Conservation (phyloP, 2,329 filamentous ascomycete genomes). For the Colletotrichum chrysophilum region DNA sequence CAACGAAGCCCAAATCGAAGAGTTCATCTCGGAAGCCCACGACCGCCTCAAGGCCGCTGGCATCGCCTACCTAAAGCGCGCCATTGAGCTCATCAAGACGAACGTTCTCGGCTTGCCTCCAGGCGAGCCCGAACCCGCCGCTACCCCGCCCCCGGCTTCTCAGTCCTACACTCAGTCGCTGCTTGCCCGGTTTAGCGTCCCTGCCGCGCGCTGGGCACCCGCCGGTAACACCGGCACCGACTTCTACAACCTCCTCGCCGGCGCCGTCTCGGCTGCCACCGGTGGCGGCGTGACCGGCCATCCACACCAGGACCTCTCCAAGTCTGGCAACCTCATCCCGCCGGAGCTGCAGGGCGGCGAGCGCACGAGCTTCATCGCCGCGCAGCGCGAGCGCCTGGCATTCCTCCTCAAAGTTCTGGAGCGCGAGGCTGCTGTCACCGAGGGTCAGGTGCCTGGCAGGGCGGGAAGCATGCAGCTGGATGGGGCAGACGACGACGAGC, state of each 20-base stretch:
- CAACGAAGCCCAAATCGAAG: constrained; percentile 89
- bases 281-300: constrained; percentile 43
- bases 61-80: constrained; percentile 74
- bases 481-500: constrained; percentile 10
- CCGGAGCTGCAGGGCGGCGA: constrained; percentile 66
- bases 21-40: constrained; percentile 83
- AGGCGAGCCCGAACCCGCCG: constrained; percentile 40
- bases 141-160: constrained; percentile 45
- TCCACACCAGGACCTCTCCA: constrained; percentile 38
- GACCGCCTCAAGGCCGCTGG: constrained; percentile 79
- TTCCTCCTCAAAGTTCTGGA: constrained; percentile 80
- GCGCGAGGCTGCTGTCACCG: constrained; percentile 72
- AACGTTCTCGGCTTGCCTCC: constrained; percentile 81
- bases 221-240: constrained; percentile 60
- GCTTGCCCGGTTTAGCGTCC: constrained; percentile 85
- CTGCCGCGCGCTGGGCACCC: constrained; percentile 65
- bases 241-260: constrained; percentile 79
- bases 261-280: constrained; percentile 71
- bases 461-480: constrained; percentile 21
- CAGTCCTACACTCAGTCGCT: constrained; percentile 79
- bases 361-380: constrained; percentile 77
- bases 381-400: constrained; percentile 79
- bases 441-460: constrained; percentile 31
- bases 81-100: constrained; percentile 74
- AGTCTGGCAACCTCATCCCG: constrained; percentile 63